A percentile compares a stretch with the other conserved stretches of the same genome.
Conservation (phyloP, 2,329 filamentous ascomycete genomes). For the Aspergillus novofumigatus region DNA sequence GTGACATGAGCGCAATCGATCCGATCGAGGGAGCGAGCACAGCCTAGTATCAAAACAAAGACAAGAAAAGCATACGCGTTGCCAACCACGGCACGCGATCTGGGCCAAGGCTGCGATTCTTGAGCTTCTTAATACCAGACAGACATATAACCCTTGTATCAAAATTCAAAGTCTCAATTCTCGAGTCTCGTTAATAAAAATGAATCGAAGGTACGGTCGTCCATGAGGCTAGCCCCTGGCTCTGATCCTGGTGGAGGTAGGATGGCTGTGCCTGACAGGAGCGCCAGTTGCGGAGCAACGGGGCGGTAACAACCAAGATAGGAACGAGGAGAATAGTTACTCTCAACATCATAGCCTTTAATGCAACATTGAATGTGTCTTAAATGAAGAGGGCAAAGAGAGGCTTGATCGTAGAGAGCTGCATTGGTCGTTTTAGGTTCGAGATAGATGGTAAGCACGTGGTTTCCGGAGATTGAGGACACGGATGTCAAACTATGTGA, state of each 20-base stretch:
- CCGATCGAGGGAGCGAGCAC: not conserved
- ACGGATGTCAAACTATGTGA: not conserved
- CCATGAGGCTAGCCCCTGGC: not conserved
- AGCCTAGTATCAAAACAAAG: not conserved
- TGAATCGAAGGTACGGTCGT: not conserved
- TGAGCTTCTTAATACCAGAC: not conserved
- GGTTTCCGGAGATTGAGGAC: not conserved
- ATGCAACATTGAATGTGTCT: not conserved
- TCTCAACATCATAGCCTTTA: not conserved
- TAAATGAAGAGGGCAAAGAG: not conserved
- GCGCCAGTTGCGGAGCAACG: slow-evolving; percentile 6
- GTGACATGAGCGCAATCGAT: not conserved
- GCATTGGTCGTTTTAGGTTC: not conserved
- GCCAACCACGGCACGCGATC: not conserved
- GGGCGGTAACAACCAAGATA: slow-evolving; percentile 3
- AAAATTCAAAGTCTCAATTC: not conserved
- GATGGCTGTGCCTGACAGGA: not conserved
- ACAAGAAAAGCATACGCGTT: not conserved
- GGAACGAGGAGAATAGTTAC: not conserved
- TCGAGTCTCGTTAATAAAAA: not conserved
- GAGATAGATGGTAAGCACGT: not conserved
- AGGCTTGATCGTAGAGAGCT: not conserved
- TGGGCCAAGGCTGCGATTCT: not conserved
- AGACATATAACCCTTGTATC: not conserved
- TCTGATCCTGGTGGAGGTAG: not conserved